Percentiles rank a stretch among this genome's conserved stretches.
Conservation (phyloP, 202 grass and related monocot genomes). For the Cymbopogon flexuosus region DNA sequence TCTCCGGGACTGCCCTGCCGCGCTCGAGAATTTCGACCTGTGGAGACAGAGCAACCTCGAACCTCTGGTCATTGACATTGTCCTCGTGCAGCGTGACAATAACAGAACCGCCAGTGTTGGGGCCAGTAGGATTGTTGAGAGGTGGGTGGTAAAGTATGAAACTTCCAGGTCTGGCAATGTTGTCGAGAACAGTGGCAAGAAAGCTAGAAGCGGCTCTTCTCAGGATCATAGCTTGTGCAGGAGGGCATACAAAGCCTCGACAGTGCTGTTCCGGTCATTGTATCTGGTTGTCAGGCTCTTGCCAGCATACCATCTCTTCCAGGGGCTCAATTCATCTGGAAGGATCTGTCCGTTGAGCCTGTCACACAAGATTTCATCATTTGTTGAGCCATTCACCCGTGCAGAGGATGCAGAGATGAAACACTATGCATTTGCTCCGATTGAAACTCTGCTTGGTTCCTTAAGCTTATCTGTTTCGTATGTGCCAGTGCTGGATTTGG, state of each 20-base stretch:
- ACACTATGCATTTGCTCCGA: constrained; percentile 60
- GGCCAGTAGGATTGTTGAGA: constrained; percentile 61
- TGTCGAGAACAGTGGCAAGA: constrained; percentile 37
- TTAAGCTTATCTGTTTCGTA: constrained; percentile 76
- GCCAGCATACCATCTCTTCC: constrained; percentile 76
- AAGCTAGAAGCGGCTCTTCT: constrained; percentile 31
- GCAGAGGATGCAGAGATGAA: constrained; percentile 69
- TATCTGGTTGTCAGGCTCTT: constrained; percentile 83
- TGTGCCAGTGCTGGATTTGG: constrained; percentile 52
- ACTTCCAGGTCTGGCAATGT: constrained; percentile 18
- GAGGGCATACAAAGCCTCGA: constrained; percentile 42
- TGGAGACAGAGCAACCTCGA: constrained; percentile 93
- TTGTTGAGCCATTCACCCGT: constrained; percentile 57
- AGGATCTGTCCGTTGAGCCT: constrained; percentile 59
- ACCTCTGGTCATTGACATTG: constrained; percentile 76
- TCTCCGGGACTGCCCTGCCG: constrained; percentile 72
- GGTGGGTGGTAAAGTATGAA: constrained; percentile 87
- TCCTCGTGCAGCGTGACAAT: constrained; percentile 37
- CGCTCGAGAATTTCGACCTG: constrained; percentile 86
- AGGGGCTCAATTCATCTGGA: constrained; percentile 64
- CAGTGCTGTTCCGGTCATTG: constrained; percentile 61
- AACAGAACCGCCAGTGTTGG: background rate
- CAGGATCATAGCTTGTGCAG: constrained; percentile 46
- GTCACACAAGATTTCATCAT: constrained; percentile 71
- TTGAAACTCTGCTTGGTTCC: constrained; percentile 59